phyloP scores from a whole-genome alignment of 2,329 filamentous ascomycete genomes.

The Daldinia eschscholtzii region DNA sequence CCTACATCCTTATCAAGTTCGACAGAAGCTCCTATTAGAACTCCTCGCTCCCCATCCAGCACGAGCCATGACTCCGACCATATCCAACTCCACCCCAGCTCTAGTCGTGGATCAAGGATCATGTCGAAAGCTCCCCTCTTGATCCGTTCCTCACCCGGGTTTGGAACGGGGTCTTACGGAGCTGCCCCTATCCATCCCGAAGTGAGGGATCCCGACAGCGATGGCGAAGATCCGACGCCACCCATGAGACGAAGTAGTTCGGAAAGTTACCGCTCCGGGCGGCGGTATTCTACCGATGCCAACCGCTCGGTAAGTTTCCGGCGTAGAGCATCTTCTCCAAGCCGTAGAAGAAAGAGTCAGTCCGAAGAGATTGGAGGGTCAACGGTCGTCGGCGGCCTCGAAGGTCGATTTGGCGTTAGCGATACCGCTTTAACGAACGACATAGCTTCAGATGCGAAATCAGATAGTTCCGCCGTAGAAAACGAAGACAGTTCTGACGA shows the following conservation, averaged over 20 bases:
- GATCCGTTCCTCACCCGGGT: conserved; percentile 69
- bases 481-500: conserved; percentile 56
- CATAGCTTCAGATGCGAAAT: conserved; percentile 59
- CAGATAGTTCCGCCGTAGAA: conserved; percentile 47
- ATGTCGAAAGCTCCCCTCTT: conserved; percentile 67
- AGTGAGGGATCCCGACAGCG: conserved; percentile 52
- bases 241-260: conserved; percentile 42
- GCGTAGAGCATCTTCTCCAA: conserved; percentile 49
- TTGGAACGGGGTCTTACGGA: conserved; percentile 72
- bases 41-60: conserved; percentile 36
- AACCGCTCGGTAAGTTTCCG: conserved; percentile 44
- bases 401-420: conserved; percentile 65
- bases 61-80: conserved; percentile 47
- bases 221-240: conserved; percentile 47
- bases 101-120: conserved; percentile 38
- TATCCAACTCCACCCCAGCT: conserved; percentile 33
- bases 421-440: conserved; percentile 62
- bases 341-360: conserved; percentile 48
- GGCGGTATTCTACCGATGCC: conserved; percentile 46
- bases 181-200: conserved; percentile 63
- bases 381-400: conserved; percentile 65
- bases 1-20: conserved; percentile 25
- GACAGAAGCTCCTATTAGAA: conserved; percentile 31
- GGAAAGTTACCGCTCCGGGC: conserved; percentile 46
- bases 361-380: conserved; percentile 66